Percentiles rank a stretch among this genome's conserved stretches.
Evolutionary conservation across 495 filamentous ascomycete genomes (phyloP).

Genomic region (Talaromyces trachyspermus): DNA sequence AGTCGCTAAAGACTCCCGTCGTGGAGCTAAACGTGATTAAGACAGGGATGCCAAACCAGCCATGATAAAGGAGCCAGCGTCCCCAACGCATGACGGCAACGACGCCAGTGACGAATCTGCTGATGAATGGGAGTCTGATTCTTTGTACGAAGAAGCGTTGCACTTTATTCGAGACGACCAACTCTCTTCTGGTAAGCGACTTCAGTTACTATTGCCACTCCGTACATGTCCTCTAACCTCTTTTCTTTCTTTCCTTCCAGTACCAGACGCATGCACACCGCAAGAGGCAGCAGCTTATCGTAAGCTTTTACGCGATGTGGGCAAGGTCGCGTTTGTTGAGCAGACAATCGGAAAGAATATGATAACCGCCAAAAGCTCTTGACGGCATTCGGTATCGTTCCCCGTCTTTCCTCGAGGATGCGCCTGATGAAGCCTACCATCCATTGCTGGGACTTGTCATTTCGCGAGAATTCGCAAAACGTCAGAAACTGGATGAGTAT

Average conservation of each 20-base stretch:
- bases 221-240: slow-evolving; percentile 12
- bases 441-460: slow-evolving; percentile 68
- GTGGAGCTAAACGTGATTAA: slow-evolving; percentile 41
- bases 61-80: slow-evolving; percentile 13
- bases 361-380: slow-evolving; percentile 76
- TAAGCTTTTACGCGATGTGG: slow-evolving; percentile 63
- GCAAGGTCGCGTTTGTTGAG: slow-evolving; percentile 66
- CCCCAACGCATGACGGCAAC: slow-evolving; percentile 35
- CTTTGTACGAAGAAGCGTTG: slow-evolving; percentile 60
- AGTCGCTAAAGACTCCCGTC: slow-evolving; percentile 34
- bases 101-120: slow-evolving; percentile 54
- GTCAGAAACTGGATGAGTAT: slow-evolving; percentile 71
- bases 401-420: slow-evolving; percentile 71
- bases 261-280: slow-evolving; percentile 59
- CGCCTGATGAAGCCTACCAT: slow-evolving; percentile 67
- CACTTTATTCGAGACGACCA: slow-evolving; percentile 56
- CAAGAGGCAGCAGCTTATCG: slow-evolving; percentile 65
- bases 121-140: slow-evolving; percentile 61
- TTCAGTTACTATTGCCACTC: slow-evolving; percentile 9
- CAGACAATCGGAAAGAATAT: slow-evolving; percentile 60
- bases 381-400: slow-evolving; percentile 82
- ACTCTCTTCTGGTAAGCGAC: slow-evolving; percentile 45
- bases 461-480: slow-evolving; percentile 71
- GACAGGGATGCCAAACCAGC: slow-evolving; percentile 19
- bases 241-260: slow-evolving; percentile 20